Evolutionary conservation across 768 basidiomycete genomes (phyloP), one percentile per base, ranked within the genome.

Genomic region (Suillus alpinus): DNA sequence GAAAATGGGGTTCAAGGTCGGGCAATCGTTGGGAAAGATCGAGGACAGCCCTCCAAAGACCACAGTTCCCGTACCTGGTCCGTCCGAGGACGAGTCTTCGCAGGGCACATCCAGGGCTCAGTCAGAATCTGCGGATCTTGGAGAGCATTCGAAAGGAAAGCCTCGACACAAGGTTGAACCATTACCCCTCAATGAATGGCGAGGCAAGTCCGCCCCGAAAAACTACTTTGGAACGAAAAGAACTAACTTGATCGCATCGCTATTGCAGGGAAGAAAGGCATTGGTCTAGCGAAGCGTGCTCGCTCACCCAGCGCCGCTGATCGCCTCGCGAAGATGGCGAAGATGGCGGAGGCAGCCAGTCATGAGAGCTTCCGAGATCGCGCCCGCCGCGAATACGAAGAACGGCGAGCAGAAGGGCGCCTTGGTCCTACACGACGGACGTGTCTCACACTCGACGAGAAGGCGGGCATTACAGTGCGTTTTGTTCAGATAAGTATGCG

Each of bases 1-100:
- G 83, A 94, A 91, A 76, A 94, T 94, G 93, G 93, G 93, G 1
- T 95, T 92, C 78, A 89, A 88, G 75, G 86, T 90, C 2, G 93
- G 93, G 16, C 86, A 93, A 71, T 80, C 90, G 14, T 80, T 94
- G 32, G 92, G 92, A 18, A 79, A 75, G 68, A 57, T 71, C 23
- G 65, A 69, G 26, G 67, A 65, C 14, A 60, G 57, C 59, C 57
- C 56, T 58, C 62, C 60, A 29, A 41, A 58, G 51, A 49, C 26
- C 7, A 59, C 61, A 32, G 9, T 47, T 34, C 20, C 60, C 40
- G 29, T 61, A 36, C 56, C 64, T 16, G 51, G 51, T 29, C 37
- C 14, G 2, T 37, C 55, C 7, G 60, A 34, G 8, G 32, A 36
- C n/a, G 63, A 52, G 16, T 39, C 43, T 16, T 32, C 49, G 13